A percentile compares a stretch with the other conserved stretches of the same genome.
phyloP scores from a whole-genome alignment of 2,329 filamentous ascomycete species.

The Phialophora tarda region DNA sequence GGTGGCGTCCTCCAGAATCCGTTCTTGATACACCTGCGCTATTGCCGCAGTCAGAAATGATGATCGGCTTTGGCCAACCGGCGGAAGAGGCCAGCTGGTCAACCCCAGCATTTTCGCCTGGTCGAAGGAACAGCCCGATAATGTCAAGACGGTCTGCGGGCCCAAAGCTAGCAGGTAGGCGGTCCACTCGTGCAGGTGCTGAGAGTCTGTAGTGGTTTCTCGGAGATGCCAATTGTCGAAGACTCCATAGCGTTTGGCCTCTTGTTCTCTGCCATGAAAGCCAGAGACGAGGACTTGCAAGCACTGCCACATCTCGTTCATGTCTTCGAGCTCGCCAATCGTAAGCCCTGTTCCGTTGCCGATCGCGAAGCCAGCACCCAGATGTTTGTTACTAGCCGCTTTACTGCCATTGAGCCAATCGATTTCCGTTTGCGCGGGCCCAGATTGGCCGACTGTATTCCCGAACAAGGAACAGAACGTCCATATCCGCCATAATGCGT shows the following conservation, averaged over 20 bases:
- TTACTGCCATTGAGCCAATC: slow-evolving; percentile 66
- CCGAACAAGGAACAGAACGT: slow-evolving; percentile 70
- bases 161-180: slow-evolving; percentile 65
- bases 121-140: slow-evolving; percentile 57
- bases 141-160: slow-evolving; percentile 60
- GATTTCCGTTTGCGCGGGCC: slow-evolving; percentile 64
- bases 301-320: slow-evolving; percentile 69
- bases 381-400: slow-evolving; percentile 58
- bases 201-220: slow-evolving; percentile 52
- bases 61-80: slow-evolving; percentile 54
- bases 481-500: slow-evolving; percentile 70
- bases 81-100: slow-evolving; percentile 59
- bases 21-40: slow-evolving; percentile 62
- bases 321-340: slow-evolving; percentile 65
- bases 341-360: slow-evolving; percentile 63
- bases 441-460: slow-evolving; percentile 58
- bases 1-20: slow-evolving; percentile 37
- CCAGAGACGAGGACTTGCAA: slow-evolving; percentile 61
- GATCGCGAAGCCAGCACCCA: slow-evolving; percentile 61
- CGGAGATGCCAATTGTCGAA: slow-evolving; percentile 51
- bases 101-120: slow-evolving; percentile 61
- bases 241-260: slow-evolving; percentile 62
- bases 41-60: slow-evolving; percentile 67
- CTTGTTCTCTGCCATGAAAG: slow-evolving; percentile 59
- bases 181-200: slow-evolving; percentile 66